Conservation (phyloP, 1,284 basidiomycete species). For the Moniliella sp. region DNA sequence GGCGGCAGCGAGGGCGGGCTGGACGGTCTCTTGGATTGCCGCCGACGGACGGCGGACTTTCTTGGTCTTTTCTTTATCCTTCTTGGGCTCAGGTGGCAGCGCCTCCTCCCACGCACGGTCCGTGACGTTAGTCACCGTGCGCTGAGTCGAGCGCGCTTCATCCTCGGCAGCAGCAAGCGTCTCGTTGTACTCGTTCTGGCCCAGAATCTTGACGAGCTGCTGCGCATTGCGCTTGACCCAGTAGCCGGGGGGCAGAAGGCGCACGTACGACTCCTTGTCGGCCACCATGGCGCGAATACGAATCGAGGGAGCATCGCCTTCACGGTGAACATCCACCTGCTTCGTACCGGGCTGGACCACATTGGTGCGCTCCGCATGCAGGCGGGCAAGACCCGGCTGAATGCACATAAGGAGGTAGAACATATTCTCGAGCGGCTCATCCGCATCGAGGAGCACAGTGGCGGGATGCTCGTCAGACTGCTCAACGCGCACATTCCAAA, state of each 20-base stretch:
- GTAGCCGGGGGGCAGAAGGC: slow-evolving; percentile 18
- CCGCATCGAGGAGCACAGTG: slow-evolving; percentile 19
- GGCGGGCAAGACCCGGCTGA: slow-evolving; percentile 17
- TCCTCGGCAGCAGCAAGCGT: slow-evolving; percentile 17
- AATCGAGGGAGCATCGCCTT: slow-evolving; percentile 16
- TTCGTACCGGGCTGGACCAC: slow-evolving; percentile 23
- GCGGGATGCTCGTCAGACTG: slow-evolving; percentile 12
- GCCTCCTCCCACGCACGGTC: slow-evolving; percentile 25
- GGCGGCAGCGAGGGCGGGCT: no score
- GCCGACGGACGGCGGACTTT: no score
- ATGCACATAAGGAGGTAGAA: slow-evolving; percentile 25
- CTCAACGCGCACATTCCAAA: slow-evolving; percentile 21
- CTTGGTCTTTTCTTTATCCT: slow-evolving; percentile 13
- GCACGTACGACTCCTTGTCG: slow-evolving; percentile 16
- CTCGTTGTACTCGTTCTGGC: slow-evolving; percentile 16
- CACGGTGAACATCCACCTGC: slow-evolving; percentile 17
- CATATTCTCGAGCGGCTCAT: slow-evolving; percentile 20
- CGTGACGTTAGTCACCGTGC: slow-evolving; percentile 19
- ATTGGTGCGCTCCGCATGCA: slow-evolving; percentile 19
- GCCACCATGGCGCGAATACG: slow-evolving; percentile 22
- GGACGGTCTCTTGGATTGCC: no score
- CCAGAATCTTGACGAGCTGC: slow-evolving; percentile 17
- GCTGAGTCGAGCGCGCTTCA: slow-evolving; percentile 7
- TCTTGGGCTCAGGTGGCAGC: slow-evolving; percentile 8
- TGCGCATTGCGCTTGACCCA: slow-evolving; percentile 26